Evolutionary conservation across 441 rosid genomes (phyloP).

Genomic region (Syzygium syzygioides): DNA sequence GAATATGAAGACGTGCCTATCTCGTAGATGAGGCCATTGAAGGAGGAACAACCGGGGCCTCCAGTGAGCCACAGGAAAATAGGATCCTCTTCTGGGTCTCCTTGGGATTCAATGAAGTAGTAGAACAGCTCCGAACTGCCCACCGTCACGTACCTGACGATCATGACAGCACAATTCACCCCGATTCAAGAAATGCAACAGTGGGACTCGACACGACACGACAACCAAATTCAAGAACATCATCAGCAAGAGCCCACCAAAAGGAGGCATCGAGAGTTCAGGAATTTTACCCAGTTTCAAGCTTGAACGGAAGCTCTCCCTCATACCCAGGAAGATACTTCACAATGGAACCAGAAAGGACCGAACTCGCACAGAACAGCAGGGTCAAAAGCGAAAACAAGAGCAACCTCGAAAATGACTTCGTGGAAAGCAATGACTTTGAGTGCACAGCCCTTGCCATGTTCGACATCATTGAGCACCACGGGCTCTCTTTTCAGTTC

Average conservation of each 20-base stretch:
- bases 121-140: constrained; percentile 21
- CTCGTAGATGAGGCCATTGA: constrained; percentile 23
- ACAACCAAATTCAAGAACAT: not conserved
- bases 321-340: constrained; percentile 32
- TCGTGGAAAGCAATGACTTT: not conserved
- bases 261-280: not conserved
- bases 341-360: constrained; percentile 10
- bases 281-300: constrained; percentile 37
- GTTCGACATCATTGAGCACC: not conserved
- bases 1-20: constrained; percentile 19
- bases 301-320: constrained; percentile 39
- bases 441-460: not conserved
- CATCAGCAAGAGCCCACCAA: not conserved
- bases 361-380: not conserved
- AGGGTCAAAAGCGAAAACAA: not conserved
- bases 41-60: constrained; percentile 24
- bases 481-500: not conserved
- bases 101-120: constrained; percentile 21
- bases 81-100: constrained; percentile 18
- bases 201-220: not conserved
- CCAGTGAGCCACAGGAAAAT: constrained; percentile 21
- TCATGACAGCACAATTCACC: too few relatives aligned
- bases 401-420: not conserved
- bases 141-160: constrained; percentile 25
- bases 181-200: not conserved